Conservation (phyloP, 106 monocot species). For the Dactylorhiza incarnata region DNA sequence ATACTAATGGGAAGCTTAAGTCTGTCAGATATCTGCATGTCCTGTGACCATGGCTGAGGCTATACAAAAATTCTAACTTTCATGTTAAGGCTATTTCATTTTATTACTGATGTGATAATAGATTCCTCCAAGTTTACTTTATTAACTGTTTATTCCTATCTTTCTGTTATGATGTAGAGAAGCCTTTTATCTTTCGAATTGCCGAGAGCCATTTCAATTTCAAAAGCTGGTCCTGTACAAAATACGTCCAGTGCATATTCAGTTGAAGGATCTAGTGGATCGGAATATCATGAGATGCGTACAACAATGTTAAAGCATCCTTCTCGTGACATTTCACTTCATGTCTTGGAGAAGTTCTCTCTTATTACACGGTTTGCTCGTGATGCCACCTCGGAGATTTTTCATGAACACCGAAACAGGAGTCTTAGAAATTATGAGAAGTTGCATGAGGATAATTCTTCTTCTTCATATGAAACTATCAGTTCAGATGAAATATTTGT, state of each 20-base stretch:
- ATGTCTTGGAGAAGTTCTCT: conserved; percentile 92
- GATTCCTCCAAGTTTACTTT: not conserved
- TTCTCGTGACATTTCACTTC: conserved; percentile 72
- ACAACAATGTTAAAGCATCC: conserved; percentile 54
- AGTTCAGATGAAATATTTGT: conserved; percentile 16
- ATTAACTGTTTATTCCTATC: not conserved
- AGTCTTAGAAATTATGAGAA: conserved; percentile 29
- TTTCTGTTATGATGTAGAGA: conserved; percentile 41
- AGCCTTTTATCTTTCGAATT: conserved; percentile 73
- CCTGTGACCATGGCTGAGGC: not conserved
- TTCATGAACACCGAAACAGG: conserved; percentile 54
- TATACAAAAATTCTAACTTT: not conserved
- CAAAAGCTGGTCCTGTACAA: conserved; percentile 30
- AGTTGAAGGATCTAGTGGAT: conserved; percentile 33
- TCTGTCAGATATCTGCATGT: not conserved
- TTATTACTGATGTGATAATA: not conserved
- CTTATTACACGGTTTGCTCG: conserved; percentile 87
- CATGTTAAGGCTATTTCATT: not conserved
- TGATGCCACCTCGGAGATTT: conserved; percentile 71
- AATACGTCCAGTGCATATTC: conserved; percentile 22
- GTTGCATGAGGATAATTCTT: conserved; percentile 15
- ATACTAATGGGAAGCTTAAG: not conserved
- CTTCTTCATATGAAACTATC: conserved; percentile 7
- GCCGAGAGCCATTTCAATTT: conserved; percentile 46
- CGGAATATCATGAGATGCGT: conserved; percentile 35